These are phyloP conservation scores for Starmerella kuoi DNA, from an alignment of 805 yeast species.

Conservation along the genomic window DNA sequence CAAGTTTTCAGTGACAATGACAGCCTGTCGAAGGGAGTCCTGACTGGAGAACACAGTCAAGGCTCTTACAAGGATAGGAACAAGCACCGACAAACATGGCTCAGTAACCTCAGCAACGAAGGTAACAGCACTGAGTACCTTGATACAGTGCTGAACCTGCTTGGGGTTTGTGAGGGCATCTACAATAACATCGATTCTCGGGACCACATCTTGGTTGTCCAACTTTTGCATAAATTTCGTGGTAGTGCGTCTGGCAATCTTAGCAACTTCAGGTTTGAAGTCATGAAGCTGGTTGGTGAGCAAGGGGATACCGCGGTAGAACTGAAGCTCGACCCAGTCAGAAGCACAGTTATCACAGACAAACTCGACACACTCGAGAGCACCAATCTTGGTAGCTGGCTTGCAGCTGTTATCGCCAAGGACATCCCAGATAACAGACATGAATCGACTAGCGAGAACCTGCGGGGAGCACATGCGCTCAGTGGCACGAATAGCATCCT, in stretches of 20 bases:
- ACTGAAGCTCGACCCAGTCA: conserved; percentile 72
- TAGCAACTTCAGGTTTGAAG: conserved; percentile 90
- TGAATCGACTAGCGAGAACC: conserved; percentile 59
- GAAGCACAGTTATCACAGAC: conserved; percentile 69
- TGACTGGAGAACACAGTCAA: conserved; percentile 79
- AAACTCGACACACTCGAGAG: conserved; percentile 59
- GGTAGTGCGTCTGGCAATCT: conserved; percentile 64
- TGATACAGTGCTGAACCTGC: conserved; percentile 79
- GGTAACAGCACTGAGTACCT: conserved; percentile 81
- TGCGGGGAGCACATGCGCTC: conserved; percentile 62
- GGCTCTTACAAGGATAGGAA: conserved; percentile 85
- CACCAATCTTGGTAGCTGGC: conserved; percentile 83
- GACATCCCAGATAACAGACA: conserved; percentile 50
- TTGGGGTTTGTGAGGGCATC: conserved; percentile 83
- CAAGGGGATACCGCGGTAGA: conserved; percentile 67
- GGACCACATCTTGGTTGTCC: conserved; percentile 84
- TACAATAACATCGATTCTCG: conserved; percentile 72
- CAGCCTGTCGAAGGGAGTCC: conserved; percentile 93
- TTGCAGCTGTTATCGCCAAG: conserved; percentile 65
- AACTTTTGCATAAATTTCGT: conserved; percentile 62
- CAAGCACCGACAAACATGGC: conserved; percentile 80
- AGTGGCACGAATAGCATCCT: conserved; percentile 57
- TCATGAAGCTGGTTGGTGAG: conserved; percentile 85
- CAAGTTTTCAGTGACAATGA: conserved; percentile 87
- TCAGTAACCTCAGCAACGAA: conserved; percentile 98